phyloP scores from a whole-genome alignment of 129 eudicot species.

The Oenanthe sinensis region DNA sequence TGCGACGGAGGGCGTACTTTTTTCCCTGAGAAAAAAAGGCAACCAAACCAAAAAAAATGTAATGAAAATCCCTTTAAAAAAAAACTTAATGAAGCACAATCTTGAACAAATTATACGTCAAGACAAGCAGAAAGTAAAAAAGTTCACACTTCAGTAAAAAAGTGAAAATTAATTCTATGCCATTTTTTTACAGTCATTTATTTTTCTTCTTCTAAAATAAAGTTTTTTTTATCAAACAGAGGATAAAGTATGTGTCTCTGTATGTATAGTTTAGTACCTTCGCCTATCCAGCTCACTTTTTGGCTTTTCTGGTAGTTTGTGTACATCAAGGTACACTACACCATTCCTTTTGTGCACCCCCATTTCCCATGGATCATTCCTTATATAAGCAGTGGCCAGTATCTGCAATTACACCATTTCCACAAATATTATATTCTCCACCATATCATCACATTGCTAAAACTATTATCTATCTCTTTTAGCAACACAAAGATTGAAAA shows the following conservation, averaged over 20 bases:
- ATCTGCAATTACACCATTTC: slow-evolving; percentile 40
- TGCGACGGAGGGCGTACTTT: too few relatives aligned
- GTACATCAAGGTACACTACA: slow-evolving; percentile 97
- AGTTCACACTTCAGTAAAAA: not conserved
- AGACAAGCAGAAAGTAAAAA: not conserved
- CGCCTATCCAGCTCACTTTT: slow-evolving; percentile 76
- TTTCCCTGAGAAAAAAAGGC: too few relatives aligned
- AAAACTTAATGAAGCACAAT: not conserved
- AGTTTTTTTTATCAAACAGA: not conserved
- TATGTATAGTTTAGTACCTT: slow-evolving; percentile 32
- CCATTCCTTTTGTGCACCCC: slow-evolving; percentile 98
- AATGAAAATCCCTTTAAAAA: too few relatives aligned
- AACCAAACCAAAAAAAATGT: too few relatives aligned
- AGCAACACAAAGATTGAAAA: not conserved
- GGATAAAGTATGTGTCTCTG: not conserved
- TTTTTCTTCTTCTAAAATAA: not conserved
- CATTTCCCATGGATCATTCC: slow-evolving; percentile 99
- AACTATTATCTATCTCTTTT: not conserved
- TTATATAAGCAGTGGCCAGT: slow-evolving; percentile 87
- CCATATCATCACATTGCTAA: not conserved
- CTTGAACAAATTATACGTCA: not conserved
- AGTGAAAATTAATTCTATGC: not conserved
- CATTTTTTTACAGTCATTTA: not conserved
- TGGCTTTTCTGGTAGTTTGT: slow-evolving; percentile 87
- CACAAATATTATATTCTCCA: not conserved